A percentile compares a stretch with the other conserved stretches of the same genome.
Conservation (phyloP, 495 filamentous ascomycete species). For the Umbilicaria muhlenbergii region DNA sequence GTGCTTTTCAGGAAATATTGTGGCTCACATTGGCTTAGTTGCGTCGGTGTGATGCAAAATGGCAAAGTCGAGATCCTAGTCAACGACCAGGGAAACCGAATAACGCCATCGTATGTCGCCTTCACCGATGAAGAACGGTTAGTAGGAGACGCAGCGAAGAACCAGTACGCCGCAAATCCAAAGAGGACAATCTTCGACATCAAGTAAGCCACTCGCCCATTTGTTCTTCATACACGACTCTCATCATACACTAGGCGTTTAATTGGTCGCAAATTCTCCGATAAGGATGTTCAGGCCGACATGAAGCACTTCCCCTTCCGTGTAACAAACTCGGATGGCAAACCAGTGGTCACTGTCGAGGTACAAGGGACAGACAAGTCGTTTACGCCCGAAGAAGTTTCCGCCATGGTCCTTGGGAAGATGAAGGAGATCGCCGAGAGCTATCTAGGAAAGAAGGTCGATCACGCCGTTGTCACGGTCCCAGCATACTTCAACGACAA, state of each 20-base stretch:
- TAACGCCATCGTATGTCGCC: conserved; percentile 96
- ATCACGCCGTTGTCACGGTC: conserved; percentile 93
- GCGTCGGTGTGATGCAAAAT: conserved; percentile 97
- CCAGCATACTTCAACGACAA: conserved; percentile 99
- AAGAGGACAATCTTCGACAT: conserved; percentile 79
- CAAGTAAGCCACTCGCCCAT: conserved; percentile 43
- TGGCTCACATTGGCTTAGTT: conserved; percentile 24
- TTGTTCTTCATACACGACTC: neutral
- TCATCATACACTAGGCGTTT: conserved; percentile 43
- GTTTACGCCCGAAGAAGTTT: conserved; percentile 78
- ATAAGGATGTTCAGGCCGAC: conserved; percentile 73
- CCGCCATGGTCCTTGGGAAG: conserved; percentile 77
- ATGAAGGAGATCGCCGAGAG: conserved; percentile 96
- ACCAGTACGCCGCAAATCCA: conserved; percentile 94
- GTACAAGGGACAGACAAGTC: conserved; percentile 57
- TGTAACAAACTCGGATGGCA: conserved; percentile 65
- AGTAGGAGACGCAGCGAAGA: conserved; percentile 98
- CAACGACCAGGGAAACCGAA: conserved; percentile 98
- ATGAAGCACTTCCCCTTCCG: conserved; percentile 88
- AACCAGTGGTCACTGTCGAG: conserved; percentile 65
- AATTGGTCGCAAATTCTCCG: conserved; percentile 77
- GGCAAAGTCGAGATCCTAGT: conserved; percentile 96
- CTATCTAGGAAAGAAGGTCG: conserved; percentile 89
- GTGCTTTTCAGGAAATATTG: neutral
- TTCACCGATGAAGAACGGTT: conserved; percentile 96